Percentiles rank a stretch among this genome's conserved stretches.
These are phyloP conservation scores for Sugiyamaella paludigena DNA, from an alignment of 1,139 yeast species.

Conservation along the genomic window DNA sequence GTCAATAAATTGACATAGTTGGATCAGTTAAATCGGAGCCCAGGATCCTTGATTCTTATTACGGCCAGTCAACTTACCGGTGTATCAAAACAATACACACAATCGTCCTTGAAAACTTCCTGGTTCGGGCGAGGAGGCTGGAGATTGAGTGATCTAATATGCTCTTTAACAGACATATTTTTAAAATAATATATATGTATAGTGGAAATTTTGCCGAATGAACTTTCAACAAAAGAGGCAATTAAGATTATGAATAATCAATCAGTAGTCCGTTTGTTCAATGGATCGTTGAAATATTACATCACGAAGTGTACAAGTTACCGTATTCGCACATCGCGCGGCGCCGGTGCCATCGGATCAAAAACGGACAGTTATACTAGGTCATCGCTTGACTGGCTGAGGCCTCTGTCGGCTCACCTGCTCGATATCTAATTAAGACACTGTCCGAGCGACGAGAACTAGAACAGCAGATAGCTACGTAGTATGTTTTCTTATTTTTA, in stretches of 20 bases:
- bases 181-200: neutral
- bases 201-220: too few species aligned
- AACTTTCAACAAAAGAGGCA: neutral
- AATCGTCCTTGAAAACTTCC: conserved; percentile 71
- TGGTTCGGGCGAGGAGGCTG: conserved; percentile 13
- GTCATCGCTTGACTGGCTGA: too few species aligned
- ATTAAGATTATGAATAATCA: neutral
- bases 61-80: conserved; percentile 40
- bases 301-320: neutral
- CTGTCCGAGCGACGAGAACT: too few species aligned
- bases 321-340: too few species aligned
- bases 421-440: too few species aligned
- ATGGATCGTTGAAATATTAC: neutral
- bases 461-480: neutral
- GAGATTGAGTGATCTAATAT: conserved; percentile 17
- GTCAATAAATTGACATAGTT: neutral
- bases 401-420: too few species aligned
- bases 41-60: too few species aligned
- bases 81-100: conserved; percentile 76
- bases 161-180: conserved; percentile 18
- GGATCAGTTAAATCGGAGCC: too few species aligned
- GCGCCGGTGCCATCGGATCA: neutral
- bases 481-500: neutral
- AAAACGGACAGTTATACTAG: too few species aligned
- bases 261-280: neutral